Conservation (phyloP, 108 stramenopile species). For the Conticribra guillardii region DNA sequence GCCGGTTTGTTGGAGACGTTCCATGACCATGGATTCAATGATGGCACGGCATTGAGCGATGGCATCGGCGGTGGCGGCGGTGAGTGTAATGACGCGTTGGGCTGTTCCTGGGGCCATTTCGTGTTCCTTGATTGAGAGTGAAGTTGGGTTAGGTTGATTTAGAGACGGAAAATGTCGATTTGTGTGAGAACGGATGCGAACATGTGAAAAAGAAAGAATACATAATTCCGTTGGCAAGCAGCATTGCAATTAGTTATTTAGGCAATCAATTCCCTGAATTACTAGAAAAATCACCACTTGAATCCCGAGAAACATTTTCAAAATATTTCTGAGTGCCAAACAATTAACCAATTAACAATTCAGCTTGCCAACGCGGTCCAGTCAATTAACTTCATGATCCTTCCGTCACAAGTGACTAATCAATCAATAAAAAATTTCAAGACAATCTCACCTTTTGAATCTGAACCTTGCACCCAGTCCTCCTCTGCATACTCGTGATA, state of each 20-base stretch:
- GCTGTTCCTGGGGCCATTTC: constrained; percentile 85
- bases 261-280: neutral
- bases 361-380: too few species aligned
- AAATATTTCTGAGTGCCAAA: too few species aligned
- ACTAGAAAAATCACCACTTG: neutral
- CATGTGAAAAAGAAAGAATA: too few species aligned
- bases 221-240: too few species aligned
- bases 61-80: constrained; percentile 68
- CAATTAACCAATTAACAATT: too few species aligned
- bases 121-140: constrained; percentile 62
- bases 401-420: too few species aligned
- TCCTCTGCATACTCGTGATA: constrained; percentile 84
- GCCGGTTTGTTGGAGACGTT: constrained; percentile 59
- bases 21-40: constrained; percentile 82
- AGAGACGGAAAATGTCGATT: too few species aligned
- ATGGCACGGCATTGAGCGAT: constrained; percentile 77
- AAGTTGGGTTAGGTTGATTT: constrained; percentile 25
- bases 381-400: too few species aligned
- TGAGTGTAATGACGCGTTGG: constrained; percentile 81
- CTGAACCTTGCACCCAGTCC: constrained; percentile 81
- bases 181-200: too few species aligned
- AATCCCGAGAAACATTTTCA: too few species aligned
- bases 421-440: too few species aligned
- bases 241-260: neutral
- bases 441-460: constrained; percentile 68